Percentiles rank a stretch among this genome's conserved stretches.
Conservation (phyloP, 148 eudicot genomes). For the Chenopodium album region DNA sequence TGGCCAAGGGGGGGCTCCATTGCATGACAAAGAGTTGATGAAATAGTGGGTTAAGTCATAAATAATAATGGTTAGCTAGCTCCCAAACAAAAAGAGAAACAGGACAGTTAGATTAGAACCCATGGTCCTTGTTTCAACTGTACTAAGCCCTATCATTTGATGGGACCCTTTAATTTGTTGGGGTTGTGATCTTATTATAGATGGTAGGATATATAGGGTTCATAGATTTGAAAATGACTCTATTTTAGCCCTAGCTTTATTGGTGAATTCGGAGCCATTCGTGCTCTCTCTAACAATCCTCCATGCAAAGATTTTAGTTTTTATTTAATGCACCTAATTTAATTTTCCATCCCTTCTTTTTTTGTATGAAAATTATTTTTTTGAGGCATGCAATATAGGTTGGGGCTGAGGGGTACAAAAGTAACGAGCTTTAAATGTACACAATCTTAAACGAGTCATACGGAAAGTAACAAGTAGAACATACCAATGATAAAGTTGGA, state of each 20-base stretch:
- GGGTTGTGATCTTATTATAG: not conserved
- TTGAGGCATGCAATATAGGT: too few species aligned
- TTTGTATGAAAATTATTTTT: too few species aligned
- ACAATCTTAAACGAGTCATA: too few species aligned
- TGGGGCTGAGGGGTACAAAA: too few species aligned
- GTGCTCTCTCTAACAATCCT: not conserved
- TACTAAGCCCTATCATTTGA: constrained; percentile 10
- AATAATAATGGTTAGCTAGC: not conserved
- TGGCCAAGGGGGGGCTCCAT: constrained; percentile 11
- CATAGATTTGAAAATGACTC: not conserved
- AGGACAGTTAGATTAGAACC: not conserved
- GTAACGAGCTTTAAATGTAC: too few species aligned
- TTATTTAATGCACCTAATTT: not conserved
- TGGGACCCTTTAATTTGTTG: constrained; percentile 6
- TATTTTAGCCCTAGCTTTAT: not conserved
- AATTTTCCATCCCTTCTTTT: too few species aligned
- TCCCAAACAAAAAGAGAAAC: not conserved
- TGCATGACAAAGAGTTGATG: constrained; percentile 2
- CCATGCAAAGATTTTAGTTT: not conserved
- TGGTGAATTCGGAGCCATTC: not conserved
- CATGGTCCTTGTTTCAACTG: not conserved
- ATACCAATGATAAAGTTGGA: too few species aligned
- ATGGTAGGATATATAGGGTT: not conserved
- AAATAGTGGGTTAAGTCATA: not conserved
- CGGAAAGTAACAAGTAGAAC: too few species aligned